Conservation (phyloP, 139 green algal genomes). For the Chlorella sp. region DNA sequence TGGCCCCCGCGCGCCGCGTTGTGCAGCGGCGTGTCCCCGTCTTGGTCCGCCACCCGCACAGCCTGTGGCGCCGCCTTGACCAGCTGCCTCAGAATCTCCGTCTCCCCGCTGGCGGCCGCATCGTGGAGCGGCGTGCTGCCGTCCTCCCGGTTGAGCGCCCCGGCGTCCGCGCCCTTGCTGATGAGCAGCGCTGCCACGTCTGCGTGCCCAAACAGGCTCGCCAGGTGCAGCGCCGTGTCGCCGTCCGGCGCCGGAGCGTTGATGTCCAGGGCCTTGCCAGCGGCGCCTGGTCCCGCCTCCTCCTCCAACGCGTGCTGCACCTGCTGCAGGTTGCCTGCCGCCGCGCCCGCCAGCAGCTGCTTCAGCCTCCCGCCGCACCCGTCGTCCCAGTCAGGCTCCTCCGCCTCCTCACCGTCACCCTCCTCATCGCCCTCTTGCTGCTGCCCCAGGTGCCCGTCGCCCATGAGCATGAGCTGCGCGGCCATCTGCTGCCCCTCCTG, state of each 20-base stretch:
- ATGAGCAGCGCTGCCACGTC: slow-evolving; percentile 32
- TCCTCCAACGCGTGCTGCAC: background rate
- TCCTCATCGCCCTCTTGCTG: no score
- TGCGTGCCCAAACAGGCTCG: slow-evolving; percentile 41
- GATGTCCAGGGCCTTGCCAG: slow-evolving; percentile 5
- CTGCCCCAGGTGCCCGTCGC: no score
- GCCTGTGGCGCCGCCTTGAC: background rate
- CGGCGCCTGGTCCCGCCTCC: background rate
- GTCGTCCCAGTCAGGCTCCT: background rate
- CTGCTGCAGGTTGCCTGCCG: background rate
- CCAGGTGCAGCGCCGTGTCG: slow-evolving; percentile 43
- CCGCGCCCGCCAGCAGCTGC: background rate
- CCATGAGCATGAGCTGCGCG: background rate
- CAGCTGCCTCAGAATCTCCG: background rate
- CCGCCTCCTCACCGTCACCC: background rate
- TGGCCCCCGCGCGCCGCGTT: slow-evolving; percentile 34
- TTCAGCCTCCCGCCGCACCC: background rate
- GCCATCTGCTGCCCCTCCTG: background rate
- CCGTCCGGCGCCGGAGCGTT: slow-evolving; percentile 37
- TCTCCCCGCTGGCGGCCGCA: background rate
- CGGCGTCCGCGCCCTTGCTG: slow-evolving; percentile 17
- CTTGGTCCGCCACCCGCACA: slow-evolving; percentile 16
- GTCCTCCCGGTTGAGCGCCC: slow-evolving; percentile 13
- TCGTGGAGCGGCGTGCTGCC: background rate
- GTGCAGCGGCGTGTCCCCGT: slow-evolving; percentile 51